phyloP scores from a whole-genome alignment of 23 red algal genomes.

The Gracilariopsis chorda region DNA sequence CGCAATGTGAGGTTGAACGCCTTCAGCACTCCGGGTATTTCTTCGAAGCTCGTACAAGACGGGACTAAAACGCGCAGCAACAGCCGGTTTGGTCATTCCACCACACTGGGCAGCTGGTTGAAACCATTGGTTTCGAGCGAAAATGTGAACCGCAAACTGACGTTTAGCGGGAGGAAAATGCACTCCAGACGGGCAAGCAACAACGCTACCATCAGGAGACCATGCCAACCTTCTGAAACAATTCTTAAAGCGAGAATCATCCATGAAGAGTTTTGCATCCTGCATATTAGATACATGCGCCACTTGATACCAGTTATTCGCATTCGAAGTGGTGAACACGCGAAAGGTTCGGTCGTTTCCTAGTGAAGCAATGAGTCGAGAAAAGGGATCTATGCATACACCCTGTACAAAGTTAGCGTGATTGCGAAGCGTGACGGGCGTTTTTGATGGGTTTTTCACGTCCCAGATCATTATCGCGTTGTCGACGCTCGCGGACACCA shows the following conservation, averaged over 20 bases:
- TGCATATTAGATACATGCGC: neutral
- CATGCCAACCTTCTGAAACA: constrained; percentile 86
- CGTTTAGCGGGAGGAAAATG: constrained; percentile 11
- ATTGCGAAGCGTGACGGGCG: constrained; percentile 38
- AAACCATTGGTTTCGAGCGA: constrained; percentile 74
- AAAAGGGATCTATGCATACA: constrained; percentile 77
- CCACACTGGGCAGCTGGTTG: constrained; percentile 61
- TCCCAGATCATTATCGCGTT: constrained; percentile 90
- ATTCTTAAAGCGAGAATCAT: constrained; percentile 63
- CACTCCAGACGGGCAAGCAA: constrained; percentile 83
- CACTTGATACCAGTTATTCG: constrained; percentile 41
- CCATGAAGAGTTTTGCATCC: constrained; percentile 59
- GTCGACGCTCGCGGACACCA: constrained; percentile 86
- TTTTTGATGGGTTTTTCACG: constrained; percentile 11
- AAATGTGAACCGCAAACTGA: constrained; percentile 74
- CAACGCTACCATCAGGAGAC: constrained; percentile 82
- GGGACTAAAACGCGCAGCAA: constrained; percentile 70
- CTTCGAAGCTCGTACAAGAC: constrained; percentile 45
- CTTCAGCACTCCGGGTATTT: neutral
- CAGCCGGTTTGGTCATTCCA: constrained; percentile 51
- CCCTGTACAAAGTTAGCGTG: constrained; percentile 89
- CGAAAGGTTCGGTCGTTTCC: constrained; percentile 74
- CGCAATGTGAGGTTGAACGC: neutral
- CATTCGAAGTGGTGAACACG: constrained; percentile 46
- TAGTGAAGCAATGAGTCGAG: constrained; percentile 67